A percentile compares a stretch with the other conserved stretches of the same genome.
Conservation (phyloP, 2,329 filamentous ascomycete species). For the Calonectria pseudoreteaudii region DNA sequence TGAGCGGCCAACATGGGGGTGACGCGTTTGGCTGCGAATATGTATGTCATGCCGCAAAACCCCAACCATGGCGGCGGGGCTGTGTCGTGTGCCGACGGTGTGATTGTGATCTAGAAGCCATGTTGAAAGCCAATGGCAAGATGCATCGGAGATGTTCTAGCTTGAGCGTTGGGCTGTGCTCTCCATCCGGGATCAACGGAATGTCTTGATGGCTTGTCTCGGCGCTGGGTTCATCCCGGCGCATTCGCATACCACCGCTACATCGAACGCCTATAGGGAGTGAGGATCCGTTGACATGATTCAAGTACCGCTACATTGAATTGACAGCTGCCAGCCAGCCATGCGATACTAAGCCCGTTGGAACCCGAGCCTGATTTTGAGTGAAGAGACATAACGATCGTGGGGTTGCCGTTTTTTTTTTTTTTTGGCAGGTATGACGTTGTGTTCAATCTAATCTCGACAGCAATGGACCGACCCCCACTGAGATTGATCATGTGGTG, state of each 20-base stretch:
- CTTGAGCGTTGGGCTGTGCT: not conserved
- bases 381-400: not conserved
- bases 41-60: conserved; percentile 10
- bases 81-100: conserved; percentile 11
- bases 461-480: not conserved
- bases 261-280: not conserved
- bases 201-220: not conserved
- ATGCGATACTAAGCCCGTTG: not conserved
- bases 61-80: not conserved
- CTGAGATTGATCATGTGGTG: not conserved
- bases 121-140: conserved; percentile 2
- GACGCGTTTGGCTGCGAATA: conserved; percentile 7
- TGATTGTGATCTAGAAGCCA: not conserved
- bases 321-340: not conserved
- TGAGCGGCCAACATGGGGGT: conserved; percentile 5
- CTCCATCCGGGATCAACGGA: not conserved
- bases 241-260: not conserved
- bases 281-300: not conserved
- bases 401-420: not conserved
- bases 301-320: not conserved
- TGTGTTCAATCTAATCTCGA: conserved; percentile 8
- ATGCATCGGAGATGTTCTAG: not conserved
- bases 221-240: conserved; percentile 10
- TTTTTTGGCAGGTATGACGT: not conserved
- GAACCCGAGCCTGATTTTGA: not conserved